Evolutionary conservation across 257 asterid species (phyloP), one percentile per base, ranked within the genome.

Genomic region (Salvia hispanica): DNA sequence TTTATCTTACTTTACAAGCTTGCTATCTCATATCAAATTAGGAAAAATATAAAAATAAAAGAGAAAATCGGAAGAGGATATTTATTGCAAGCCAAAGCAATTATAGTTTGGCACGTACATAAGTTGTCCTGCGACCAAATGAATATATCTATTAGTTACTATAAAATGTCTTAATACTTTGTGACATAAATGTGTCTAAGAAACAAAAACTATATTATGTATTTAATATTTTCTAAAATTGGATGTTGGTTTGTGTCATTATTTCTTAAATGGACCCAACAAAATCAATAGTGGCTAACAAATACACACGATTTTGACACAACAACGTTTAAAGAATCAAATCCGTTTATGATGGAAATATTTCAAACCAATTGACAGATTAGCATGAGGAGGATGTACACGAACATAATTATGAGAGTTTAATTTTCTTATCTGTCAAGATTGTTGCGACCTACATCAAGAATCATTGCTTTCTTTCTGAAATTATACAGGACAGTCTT

Each of bases 1-100:
- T n/a, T 46, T n/a, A 31, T 37, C 58, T 63, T 47, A 43, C 45
- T 63, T 63, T 42, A 7, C 58, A 63, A 63, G 69, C n/a, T 46
- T 46, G 33, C 46, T 13, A 15, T 45, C 54, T 15, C 48, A 3
- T 9, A 36, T 58, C 46, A 58, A 58, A 8, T 11, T 21, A 6
- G 2, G 21, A 21, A 50, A 9, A 21, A 21, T 3, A 8, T 2
- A 13, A 13, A n/a, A 12, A 3, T 1, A 58, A n/a, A 31, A 31
- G 5, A 57, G 3, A 11, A 15, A 28, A 31, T 31, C 4, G 42
- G 33, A 7, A 39, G 65, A 43, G 25, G 7, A 42, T 36, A 10
- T 18, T 43, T 21, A 43, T 13, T 62, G 39, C 68, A 62, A 44
- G 56, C 36, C 39, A 61, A 61, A 61, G 46, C 58, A 47, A 63